Evolutionary conservation across 495 filamentous ascomycete species (phyloP), one percentile per base, ranked within the genome.

Genomic region (Penicillium silybi): DNA sequence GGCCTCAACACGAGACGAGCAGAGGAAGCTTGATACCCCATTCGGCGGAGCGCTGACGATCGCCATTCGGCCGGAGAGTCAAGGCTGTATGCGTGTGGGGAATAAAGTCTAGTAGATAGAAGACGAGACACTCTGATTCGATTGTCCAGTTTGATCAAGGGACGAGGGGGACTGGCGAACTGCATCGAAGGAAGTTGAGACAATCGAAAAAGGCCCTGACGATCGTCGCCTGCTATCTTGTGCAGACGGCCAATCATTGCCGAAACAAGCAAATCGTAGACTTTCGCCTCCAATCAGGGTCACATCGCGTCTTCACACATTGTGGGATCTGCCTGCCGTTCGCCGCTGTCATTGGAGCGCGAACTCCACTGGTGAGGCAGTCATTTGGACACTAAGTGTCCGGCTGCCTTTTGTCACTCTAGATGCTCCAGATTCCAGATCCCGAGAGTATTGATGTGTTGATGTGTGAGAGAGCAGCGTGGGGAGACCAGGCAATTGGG

Each of bases 151-250:
- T 13, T 6, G 37, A 39, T 39, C 37, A 19, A 10, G 16, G 29
- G 29, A 32, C 29, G 10, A 4, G 7, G 11, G 29, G 3, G 29
- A 11, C 22, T 23, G 32, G 15, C 32, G 32, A 35, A 35, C 32
- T 35, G 32, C 15, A 35, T 16, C 8, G 13, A 39, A 13, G 29
- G 29, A 39, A 2, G 15, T 16, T 39, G 37, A 39, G 16, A n/a
- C 29, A 10, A 15, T 42, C 23, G 47, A 25, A 9, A 23, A 20
- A 35, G 37, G 46, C 56, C 54, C 54, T 65, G 62, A 42, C 47
- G 62, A 65, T 65, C 62, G 45, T 56, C 37, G 22, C 22, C 22
- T 6, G 51, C 63, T 60, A 63, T 65, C 53, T 57, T 42, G 18
- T 9, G 38, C 41, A 13, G 29, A 19, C 3, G 23, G 26, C 43